Evolutionary conservation across 2,329 filamentous ascomycete genomes (phyloP), one percentile per base, ranked within the genome.

Genomic region (Colletotrichum musicola): DNA sequence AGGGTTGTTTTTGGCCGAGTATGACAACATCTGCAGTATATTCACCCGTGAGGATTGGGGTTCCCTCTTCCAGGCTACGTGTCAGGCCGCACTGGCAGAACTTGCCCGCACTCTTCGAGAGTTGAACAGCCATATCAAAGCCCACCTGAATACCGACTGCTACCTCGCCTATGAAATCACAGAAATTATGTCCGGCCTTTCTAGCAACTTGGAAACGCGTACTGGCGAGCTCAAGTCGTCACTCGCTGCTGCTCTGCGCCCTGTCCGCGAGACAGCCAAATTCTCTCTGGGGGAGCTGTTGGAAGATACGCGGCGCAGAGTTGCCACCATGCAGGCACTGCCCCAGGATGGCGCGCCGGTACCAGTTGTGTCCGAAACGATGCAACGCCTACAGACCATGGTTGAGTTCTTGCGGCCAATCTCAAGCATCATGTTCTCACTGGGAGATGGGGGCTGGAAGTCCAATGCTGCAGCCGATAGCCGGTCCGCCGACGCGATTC

Each of bases 81-180:
- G 93, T 77, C 91, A 94, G 74, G 84, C 88, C 40, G 88, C 95
- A 13, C 84, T 99, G 69, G 87, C 90, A 7, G 94, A 97, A 75
- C 92, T 98, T 73, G 90, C 92, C 6, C 90, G 93, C 73, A 98
- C 96, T 0, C 81, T 98, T 62, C 89, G 93, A 30, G 95, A 98
- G 75, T 85, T 99, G 38, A 98, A 98, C 78, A 87, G 89, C 57
- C 95, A 98, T 75, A 94, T 98, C 79, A 94, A 95, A 77, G 84
- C 88, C 47, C 95, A 98, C 76, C 83, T 98, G 46, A 88, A 90
- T 72, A 97, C 94, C 0, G 96, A 99, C 78, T 98, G 95, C 80
- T 98, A 93, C 78, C 87, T 99, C 56, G 94, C 94, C 7, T 99
- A 97, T 78, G 96, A 99, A 77, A 93, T 98, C 38, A 93, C 97